Conservation (phyloP, 805 yeast species). For the Groenewaldozyma tartarivorans region DNA sequence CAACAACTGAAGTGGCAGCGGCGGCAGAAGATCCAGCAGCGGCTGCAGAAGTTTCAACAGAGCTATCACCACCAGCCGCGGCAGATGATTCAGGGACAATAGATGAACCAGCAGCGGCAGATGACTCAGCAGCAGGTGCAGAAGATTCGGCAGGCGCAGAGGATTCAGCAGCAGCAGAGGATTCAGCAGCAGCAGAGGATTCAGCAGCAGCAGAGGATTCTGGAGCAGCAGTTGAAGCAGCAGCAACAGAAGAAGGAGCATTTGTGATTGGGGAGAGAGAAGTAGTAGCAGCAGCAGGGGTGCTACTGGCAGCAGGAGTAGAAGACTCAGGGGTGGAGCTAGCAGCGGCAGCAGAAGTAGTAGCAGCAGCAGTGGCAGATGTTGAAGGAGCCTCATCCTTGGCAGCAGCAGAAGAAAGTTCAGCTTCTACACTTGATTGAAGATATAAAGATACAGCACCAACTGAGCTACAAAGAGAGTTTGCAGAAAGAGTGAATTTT, state of each 20-base stretch:
- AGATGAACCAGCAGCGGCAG: slow-evolving; percentile 4
- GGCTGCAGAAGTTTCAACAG: slow-evolving; percentile 5
- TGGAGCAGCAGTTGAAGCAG: slow-evolving; percentile 14
- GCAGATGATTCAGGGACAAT: neutral
- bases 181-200: slow-evolving; percentile 8
- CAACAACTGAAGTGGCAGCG: no score
- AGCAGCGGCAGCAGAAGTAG: slow-evolving; percentile 11
- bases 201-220: slow-evolving; percentile 11
- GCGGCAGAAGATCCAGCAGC: slow-evolving; percentile 3
- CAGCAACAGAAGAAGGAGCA: slow-evolving; percentile 12
- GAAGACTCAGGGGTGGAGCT: slow-evolving; percentile 7
- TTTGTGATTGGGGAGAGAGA: slow-evolving; percentile 6
- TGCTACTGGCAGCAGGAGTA: slow-evolving; percentile 11
- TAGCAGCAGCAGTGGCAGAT: slow-evolving; percentile 9
- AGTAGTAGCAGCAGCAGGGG: slow-evolving; percentile 15
- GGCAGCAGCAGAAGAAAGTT: slow-evolving; percentile 8
- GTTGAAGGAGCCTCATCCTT: slow-evolving; percentile 13
- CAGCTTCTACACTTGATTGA: slow-evolving; percentile 10
- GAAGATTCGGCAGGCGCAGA: slow-evolving; percentile 5
- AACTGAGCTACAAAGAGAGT: slow-evolving; percentile 32
- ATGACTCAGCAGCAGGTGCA: slow-evolving; percentile 3
- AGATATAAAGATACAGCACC: slow-evolving; percentile 26
- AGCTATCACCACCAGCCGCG: neutral
- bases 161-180: slow-evolving; percentile 9
- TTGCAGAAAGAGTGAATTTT: slow-evolving; percentile 34